Base-by-base conservation (phyloP, 148 eudicot genomes). In the Rheum nobile region DNA sequence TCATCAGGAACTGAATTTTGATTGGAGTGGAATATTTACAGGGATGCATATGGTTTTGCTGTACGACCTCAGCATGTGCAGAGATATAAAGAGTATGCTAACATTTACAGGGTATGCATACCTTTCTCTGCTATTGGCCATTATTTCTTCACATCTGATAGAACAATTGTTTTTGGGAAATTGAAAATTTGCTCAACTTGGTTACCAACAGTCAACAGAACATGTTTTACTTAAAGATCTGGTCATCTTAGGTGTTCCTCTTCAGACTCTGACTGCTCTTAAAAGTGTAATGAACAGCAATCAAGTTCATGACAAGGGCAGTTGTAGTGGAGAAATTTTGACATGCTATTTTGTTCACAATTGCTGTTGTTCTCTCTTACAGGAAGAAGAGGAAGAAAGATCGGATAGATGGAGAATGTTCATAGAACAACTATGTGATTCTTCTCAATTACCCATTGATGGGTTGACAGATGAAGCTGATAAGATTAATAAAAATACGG, bases 371-470 rank as follows among this genome's bases (percentile, higher is more conserved):
- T 50, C 67, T 32, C 72, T 82, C 77, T 79, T 77, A 34, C 70
- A 94, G 98, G 98, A 91, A 82, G 98, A 94, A 87, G 98, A 94
- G 82, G 98, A 91, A 81, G 98, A 94, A 83, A 90, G 98, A 82
- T 88, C 98, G 38, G 91, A 88, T 78, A 87, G 93, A 81, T 94
- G 98, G 98, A 87, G 79, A 35, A 74, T 77, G 80, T 94, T 94
- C 69, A 76, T 94, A 72, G 88, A 87, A 73, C 88, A 82, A 48
- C 85, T 88, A 78, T 77, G 84, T 47, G 91, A 85, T 76, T 82
- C 84, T 81, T 78, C 84, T 54, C 82, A 87, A 8, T 84, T 78
- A 76, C 80, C 87, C 55, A 32, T 77, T 39, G 76, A 83, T 57
- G 83, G 54, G 32, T 72, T 84, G 79, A 79, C 68, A 63, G 78